phyloP scores from a whole-genome alignment of 1,284 basidiomycete genomes.

The Puccinia triticina region DNA sequence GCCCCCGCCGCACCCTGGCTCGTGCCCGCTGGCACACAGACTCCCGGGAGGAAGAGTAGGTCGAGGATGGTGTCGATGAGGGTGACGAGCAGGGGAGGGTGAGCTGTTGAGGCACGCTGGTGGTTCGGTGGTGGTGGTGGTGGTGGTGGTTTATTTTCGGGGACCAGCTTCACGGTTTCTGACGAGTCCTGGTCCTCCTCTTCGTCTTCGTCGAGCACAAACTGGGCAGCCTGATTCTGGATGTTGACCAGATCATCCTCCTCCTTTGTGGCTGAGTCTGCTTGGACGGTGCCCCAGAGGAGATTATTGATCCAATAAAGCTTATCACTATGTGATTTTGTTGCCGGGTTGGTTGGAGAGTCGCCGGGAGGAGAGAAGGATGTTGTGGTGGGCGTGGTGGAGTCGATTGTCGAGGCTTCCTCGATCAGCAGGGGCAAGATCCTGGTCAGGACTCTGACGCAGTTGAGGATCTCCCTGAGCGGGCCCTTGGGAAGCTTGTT shows the following conservation, averaged over 20 bases:
- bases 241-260: not conserved
- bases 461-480: constrained; percentile 45
- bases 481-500: constrained; percentile 45
- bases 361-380: not conserved
- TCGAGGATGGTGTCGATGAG: constrained; percentile 45
- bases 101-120: not conserved
- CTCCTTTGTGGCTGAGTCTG: not conserved
- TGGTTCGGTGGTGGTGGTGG: not conserved
- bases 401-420: constrained; percentile 16
- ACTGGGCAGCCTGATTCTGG: constrained; percentile 26
- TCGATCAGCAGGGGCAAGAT: constrained; percentile 43
- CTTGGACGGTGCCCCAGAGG: constrained; percentile 29
- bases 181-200: constrained; percentile 22
- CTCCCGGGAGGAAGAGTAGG: constrained; percentile 48
- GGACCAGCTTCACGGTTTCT: constrained; percentile 21
- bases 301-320: constrained; percentile 38
- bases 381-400: not conserved
- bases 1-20: not conserved
- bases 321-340: constrained; percentile 24
- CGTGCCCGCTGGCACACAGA: constrained; percentile 19
- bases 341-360: not conserved
- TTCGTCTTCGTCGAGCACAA: constrained; percentile 49
- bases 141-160: constrained; percentile 6
- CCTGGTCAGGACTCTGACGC: constrained; percentile 46
- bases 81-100: constrained; percentile 25